A percentile compares a stretch with the other conserved stretches of the same genome.
These are phyloP conservation scores for Aspergillaceae sp. DNA, from an alignment of 2,329 filamentous ascomycete species.

Conservation along the genomic window DNA sequence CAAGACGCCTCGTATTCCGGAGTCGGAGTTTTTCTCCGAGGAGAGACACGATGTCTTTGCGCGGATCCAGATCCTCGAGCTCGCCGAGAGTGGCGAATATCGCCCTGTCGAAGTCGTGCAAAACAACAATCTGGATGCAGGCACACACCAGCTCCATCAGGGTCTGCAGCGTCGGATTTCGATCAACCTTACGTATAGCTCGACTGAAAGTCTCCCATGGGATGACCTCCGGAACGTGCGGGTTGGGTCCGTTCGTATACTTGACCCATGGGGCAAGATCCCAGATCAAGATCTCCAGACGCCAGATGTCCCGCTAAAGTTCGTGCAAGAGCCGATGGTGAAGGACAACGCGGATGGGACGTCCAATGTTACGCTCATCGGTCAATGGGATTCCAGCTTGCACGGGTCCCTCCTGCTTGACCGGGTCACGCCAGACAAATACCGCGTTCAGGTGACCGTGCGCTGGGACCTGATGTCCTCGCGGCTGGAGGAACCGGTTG, in stretches of 20 bases:
- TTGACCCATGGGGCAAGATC: conserved; percentile 78
- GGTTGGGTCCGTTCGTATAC: conserved; percentile 70
- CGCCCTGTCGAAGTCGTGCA: conserved; percentile 88
- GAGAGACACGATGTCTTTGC: conserved; percentile 91
- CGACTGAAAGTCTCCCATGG: conserved; percentile 81
- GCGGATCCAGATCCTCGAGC: conserved; percentile 78
- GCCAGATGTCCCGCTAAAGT: conserved; percentile 66
- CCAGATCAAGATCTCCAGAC: conserved; percentile 66
- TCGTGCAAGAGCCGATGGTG: conserved; percentile 68
- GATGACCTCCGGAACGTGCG: conserved; percentile 68
- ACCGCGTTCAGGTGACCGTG: conserved; percentile 78
- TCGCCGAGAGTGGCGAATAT: conserved; percentile 85
- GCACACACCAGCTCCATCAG: conserved; percentile 90
- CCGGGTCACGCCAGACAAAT: conserved; percentile 83
- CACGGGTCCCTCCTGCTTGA: conserved; percentile 92
- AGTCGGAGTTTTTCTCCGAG: conserved; percentile 86
- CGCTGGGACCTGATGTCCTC: conserved; percentile 78
- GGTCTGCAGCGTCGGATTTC: conserved; percentile 82
- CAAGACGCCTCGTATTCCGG: conserved; percentile 63
- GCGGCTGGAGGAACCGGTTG: conserved; percentile 79
- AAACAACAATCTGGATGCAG: conserved; percentile 70
- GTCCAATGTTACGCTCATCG: conserved; percentile 73
- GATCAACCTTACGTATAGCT: conserved; percentile 83
- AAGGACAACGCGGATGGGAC: conserved; percentile 86
- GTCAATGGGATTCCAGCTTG: conserved; percentile 92